Evolutionary conservation across 306 rosid genomes (phyloP).

Genomic region (Phaseolus lunatus): DNA sequence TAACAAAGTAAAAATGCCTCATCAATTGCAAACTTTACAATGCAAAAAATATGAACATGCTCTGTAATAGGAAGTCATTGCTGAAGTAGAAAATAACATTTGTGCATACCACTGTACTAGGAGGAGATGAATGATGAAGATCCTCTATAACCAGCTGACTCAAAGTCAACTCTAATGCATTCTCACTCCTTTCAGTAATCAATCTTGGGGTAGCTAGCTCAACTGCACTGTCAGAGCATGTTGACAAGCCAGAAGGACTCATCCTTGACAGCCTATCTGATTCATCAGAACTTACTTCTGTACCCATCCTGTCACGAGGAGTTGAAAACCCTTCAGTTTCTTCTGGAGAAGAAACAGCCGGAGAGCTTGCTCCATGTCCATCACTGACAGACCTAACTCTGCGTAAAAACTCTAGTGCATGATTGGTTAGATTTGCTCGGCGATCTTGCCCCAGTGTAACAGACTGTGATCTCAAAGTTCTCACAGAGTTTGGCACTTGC

Average conservation of each 20-base stretch:
- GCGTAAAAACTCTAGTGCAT: slow-evolving; percentile 55
- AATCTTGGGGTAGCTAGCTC: slow-evolving; percentile 52
- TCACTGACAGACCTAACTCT: slow-evolving; percentile 59
- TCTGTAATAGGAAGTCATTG: slow-evolving; percentile 28
- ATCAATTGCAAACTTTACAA: slow-evolving; percentile 36
- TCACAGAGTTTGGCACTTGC: slow-evolving; percentile 54
- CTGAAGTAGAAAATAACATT: neutral
- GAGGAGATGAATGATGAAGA: slow-evolving; percentile 60
- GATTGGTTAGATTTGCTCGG: slow-evolving; percentile 35
- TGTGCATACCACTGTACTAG: slow-evolving; percentile 65
- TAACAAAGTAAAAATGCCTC: slow-evolving; percentile 28
- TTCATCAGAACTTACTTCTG: slow-evolving; percentile 50
- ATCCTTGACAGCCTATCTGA: slow-evolving; percentile 48
- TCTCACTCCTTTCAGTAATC: slow-evolving; percentile 54
- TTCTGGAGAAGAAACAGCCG: slow-evolving; percentile 53
- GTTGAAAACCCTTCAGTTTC: slow-evolving; percentile 51
- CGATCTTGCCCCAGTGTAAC: slow-evolving; percentile 45
- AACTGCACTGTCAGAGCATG: slow-evolving; percentile 56
- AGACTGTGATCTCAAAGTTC: slow-evolving; percentile 62
- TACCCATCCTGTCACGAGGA: slow-evolving; percentile 36
- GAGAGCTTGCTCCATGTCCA: slow-evolving; percentile 39
- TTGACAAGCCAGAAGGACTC: slow-evolving; percentile 64
- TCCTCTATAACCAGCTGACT: slow-evolving; percentile 46
- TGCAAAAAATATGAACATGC: neutral
- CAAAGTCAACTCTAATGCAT: slow-evolving; percentile 45